Conservation (phyloP, 176 grass and related monocot species). For the Carex myosuroides region DNA sequence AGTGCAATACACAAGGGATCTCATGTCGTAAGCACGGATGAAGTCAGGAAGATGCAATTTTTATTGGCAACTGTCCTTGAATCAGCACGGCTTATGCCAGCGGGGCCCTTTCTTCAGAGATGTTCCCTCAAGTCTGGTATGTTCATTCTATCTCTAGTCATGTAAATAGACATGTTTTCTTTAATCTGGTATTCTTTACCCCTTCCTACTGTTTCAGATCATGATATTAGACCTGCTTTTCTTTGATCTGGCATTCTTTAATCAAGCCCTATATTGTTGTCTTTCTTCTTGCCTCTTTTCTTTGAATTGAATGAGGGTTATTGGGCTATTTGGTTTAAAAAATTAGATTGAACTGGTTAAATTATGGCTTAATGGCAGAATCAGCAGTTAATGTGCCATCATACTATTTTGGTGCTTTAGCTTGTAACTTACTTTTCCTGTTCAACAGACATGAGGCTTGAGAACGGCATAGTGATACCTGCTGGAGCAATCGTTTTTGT, state of each 20-base stretch:
- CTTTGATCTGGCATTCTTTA: not conserved
- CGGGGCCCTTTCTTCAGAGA: conserved; percentile 91
- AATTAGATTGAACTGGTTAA: not conserved
- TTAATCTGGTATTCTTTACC: not conserved
- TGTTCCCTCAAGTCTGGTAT: conserved; percentile 78
- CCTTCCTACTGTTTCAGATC: not conserved
- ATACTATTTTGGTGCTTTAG: not conserved
- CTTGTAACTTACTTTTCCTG: conserved; percentile 19
- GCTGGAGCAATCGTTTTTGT: conserved; percentile 62
- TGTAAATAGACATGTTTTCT: not conserved
- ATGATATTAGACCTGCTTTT: not conserved
- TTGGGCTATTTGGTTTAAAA: not conserved
- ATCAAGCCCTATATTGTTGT: not conserved
- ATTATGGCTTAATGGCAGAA: not conserved
- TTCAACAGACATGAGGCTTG: conserved; percentile 56
- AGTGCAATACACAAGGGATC: conserved; percentile 30
- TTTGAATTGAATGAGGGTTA: not conserved
- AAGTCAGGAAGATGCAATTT: conserved; percentile 64
- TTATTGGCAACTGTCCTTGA: conserved; percentile 79
- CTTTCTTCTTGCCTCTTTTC: not conserved
- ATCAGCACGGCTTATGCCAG: conserved; percentile 85
- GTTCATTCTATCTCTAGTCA: not conserved
- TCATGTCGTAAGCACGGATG: conserved; percentile 30
- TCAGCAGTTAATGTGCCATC: not conserved
- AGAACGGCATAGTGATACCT: conserved; percentile 50